Conservation (phyloP, 2,329 filamentous ascomycete species). For the Calonectria multiphialidica region DNA sequence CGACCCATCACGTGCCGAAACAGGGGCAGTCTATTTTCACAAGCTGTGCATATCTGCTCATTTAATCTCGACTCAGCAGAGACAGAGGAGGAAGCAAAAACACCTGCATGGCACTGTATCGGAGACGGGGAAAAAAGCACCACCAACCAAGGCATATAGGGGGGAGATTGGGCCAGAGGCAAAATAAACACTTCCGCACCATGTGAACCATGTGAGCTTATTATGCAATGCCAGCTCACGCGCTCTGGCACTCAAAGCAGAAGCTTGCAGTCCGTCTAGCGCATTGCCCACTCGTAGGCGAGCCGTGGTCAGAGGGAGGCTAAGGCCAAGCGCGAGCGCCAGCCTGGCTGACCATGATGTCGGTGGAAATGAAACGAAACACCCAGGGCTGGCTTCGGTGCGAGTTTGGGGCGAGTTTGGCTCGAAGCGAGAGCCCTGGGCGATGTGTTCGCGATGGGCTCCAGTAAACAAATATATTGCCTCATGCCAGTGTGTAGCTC, state of each 20-base stretch:
- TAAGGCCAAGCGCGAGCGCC: constrained; percentile 9
- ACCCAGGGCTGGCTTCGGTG: constrained; percentile 31
- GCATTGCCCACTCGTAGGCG: background rate
- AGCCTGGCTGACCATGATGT: constrained; percentile 33
- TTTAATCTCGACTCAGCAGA: background rate
- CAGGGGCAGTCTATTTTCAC: background rate
- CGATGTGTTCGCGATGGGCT: background rate
- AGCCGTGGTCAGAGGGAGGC: constrained; percentile 3
- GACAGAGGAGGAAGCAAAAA: background rate
- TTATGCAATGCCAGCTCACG: constrained; percentile 24
- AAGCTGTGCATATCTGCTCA: background rate
- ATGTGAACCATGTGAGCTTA: constrained; percentile 8
- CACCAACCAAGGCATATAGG: background rate
- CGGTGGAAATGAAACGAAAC: constrained; percentile 43
- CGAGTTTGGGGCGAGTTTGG: constrained; percentile 36
- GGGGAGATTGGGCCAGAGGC: background rate
- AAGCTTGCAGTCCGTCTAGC: constrained; percentile 5
- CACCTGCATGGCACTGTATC: background rate
- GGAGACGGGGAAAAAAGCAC: background rate
- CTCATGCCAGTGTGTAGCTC: background rate
- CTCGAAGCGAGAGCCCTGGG: constrained; percentile 28
- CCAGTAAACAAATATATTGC: constrained; percentile 11
- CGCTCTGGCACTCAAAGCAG: background rate
- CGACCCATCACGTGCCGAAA: background rate
- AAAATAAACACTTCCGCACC: background rate